These are phyloP conservation scores for Russula olivacea DNA, from an alignment of 768 basidiomycete species.

Conservation along the genomic window DNA sequence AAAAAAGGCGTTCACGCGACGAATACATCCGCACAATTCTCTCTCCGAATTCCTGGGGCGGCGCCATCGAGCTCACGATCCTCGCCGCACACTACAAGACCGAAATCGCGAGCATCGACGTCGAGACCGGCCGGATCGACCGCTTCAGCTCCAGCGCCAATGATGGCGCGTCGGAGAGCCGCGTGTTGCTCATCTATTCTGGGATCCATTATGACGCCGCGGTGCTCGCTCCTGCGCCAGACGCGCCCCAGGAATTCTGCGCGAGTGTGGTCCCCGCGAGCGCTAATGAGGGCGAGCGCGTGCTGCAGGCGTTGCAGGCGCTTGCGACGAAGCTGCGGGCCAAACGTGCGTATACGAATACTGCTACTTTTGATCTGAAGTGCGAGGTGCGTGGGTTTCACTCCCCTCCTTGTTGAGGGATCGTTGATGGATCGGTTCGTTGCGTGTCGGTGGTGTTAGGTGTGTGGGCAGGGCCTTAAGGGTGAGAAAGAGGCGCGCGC, in stretches of 20 bases:
- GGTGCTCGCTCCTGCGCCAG: conserved; percentile 68
- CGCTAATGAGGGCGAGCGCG: conserved; percentile 42
- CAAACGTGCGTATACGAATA: conserved; percentile 87
- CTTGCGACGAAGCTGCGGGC: conserved; percentile 67
- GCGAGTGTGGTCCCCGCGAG: conserved; percentile 65
- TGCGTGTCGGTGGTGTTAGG: conserved; percentile 34
- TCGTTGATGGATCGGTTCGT: conserved; percentile 1
- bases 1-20: conserved; percentile 47
- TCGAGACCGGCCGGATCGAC: conserved; percentile 88
- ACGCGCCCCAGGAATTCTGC: conserved; percentile 83
- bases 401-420: neutral
- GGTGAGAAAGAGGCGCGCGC: conserved; percentile 91
- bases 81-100: conserved; percentile 76
- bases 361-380: conserved; percentile 82
- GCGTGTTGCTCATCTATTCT: conserved; percentile 77
- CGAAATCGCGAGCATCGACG: conserved; percentile 87
- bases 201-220: conserved; percentile 97
- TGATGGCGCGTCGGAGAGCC: conserved; percentile 27
- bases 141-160: conserved; percentile 49
- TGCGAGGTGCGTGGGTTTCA: conserved; percentile 56
- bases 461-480: conserved; percentile 79
- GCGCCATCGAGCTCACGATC: conserved; percentile 88
- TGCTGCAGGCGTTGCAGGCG: conserved; percentile 59
- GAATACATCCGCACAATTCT: conserved; percentile 79
- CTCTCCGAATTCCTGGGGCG: conserved; percentile 83